Base-by-base conservation (phyloP, 768 basidiomycete genomes). In the Calocera viscosa region DNA sequence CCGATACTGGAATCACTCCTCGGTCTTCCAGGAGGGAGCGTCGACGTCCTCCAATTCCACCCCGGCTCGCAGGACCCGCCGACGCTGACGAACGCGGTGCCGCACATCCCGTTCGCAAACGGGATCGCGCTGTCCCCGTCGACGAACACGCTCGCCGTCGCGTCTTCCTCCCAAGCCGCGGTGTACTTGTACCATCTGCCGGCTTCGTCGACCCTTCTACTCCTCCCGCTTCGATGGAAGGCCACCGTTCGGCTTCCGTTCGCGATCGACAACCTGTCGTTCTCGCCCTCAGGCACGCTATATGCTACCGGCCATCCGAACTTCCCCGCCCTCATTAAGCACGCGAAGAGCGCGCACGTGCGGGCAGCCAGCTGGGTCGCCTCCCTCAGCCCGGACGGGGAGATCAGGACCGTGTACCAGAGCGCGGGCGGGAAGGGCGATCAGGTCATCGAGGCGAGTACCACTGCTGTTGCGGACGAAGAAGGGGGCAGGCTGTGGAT, bases 261-360 rank as follows among this genome's bases (percentile, higher is more conserved):
- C 74, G 72, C 76, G 5, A 79, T 83, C 0, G 88, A 90, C 70
- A 90, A 90, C 71, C 65, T 89, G 40, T 76, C 75, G 64, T 88
- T 80, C 70, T 82, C 82, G 64, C 78, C 80, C 64, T 73, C 73
- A 8, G 79, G 79, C 22, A 66, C 74, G 0, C 77, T 90, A 64
- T 75, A 87, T 67, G 84, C 84, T n/a, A 77, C 83, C 0, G 88
- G 88, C 0, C 88, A 88, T 70, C 83, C 88, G 0, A 79, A 86
- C 73, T 86, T 88, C 74, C 82, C 81, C 0, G 76, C 81, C 19
- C 73, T 89, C 32, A 69, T 74, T 24, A 70, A 71, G 2, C 75
- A 87, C 1, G 82, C 82, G 2, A 77, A 79, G 69, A 74, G 79
- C 0, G 77, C 72, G 0, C 77, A 74, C 5, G 70, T 68, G 0